phyloP scores from a whole-genome alignment of 305 asterid genomes.

The Ruellia speciosa region DNA sequence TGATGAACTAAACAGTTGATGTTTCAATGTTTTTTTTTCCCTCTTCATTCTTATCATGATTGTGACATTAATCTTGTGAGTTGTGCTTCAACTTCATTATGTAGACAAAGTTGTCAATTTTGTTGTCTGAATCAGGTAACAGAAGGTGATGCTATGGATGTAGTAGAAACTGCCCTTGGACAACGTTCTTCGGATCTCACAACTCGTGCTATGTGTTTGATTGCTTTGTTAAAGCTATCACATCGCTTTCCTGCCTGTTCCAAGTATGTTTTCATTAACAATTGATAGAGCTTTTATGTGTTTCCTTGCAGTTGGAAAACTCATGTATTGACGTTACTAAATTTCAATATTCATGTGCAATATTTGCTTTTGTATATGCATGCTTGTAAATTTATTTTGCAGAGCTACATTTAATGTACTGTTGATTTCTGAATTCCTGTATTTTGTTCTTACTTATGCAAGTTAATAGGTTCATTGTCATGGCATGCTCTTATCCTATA shows the following conservation, averaged over 20 bases:
- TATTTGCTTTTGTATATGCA: slow-evolving; percentile 3
- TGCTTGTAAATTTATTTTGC: not conserved
- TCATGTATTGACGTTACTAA: slow-evolving; percentile 4
- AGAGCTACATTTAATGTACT: not conserved
- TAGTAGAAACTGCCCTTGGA: slow-evolving; percentile 62
- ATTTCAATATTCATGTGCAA: slow-evolving; percentile 4
- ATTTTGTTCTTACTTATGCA: too few relatives aligned
- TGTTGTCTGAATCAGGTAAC: slow-evolving; percentile 62
- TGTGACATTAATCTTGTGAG: slow-evolving; percentile 5
- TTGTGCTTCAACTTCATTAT: slow-evolving; percentile 9
- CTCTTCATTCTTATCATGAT: not conserved
- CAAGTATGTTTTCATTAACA: slow-evolving; percentile 42
- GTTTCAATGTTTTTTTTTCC: too few relatives aligned
- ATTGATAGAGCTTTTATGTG: slow-evolving; percentile 5
- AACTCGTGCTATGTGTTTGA: slow-evolving; percentile 80
- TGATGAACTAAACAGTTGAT: too few relatives aligned
- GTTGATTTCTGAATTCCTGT: too few relatives aligned
- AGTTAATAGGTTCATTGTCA: too few relatives aligned
- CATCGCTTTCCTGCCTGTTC: slow-evolving; percentile 84
- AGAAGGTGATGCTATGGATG: slow-evolving; percentile 82
- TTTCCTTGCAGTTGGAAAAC: not conserved
- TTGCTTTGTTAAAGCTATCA: slow-evolving; percentile 86
- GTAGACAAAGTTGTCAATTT: slow-evolving; percentile 1
- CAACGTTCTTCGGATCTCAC: slow-evolving; percentile 66
- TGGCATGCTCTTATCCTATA: too few relatives aligned